phyloP scores from a whole-genome alignment of 192 early-diverging fungal species.

The Backusella morwellensis region DNA sequence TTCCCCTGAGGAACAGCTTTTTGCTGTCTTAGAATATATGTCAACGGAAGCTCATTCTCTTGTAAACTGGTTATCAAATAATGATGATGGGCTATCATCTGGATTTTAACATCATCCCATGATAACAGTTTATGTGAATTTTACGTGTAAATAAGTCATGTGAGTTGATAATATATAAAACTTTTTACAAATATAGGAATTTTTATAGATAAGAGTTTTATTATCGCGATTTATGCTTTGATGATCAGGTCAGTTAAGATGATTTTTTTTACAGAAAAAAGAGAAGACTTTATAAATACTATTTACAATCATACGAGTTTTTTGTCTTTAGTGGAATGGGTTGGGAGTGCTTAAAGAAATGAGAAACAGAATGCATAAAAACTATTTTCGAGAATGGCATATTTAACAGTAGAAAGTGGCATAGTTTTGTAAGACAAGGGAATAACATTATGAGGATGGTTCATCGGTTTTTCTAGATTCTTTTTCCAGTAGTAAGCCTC shows the following conservation, averaged over 20 bases:
- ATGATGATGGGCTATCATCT: not conserved
- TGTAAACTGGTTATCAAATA: not conserved
- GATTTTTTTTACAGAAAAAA: not conserved
- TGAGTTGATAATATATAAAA: not conserved
- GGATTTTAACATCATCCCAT: not conserved
- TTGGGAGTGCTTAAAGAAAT: not conserved
- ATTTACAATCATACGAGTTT: not conserved
- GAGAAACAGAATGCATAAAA: constrained; percentile 3
- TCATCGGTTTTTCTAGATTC: constrained; percentile 33
- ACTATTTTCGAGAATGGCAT: not conserved
- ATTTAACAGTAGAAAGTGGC: not conserved
- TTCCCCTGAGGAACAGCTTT: not conserved
- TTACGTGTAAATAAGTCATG: not conserved
- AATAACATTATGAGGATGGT: not conserved
- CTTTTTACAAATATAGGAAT: not conserved
- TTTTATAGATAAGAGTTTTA: not conserved
- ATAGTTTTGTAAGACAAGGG: not conserved
- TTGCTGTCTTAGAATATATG: not conserved
- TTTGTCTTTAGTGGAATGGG: not conserved
- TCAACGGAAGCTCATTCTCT: not conserved
- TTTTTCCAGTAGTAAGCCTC: constrained; percentile 80
- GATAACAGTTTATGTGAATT: not conserved
- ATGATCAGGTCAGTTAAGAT: not conserved
- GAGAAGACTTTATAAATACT: not conserved
- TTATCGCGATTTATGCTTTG: not conserved